Evolutionary conservation across 441 rosid genomes (phyloP).

Genomic region (Arabidopsis hybrid): DNA sequence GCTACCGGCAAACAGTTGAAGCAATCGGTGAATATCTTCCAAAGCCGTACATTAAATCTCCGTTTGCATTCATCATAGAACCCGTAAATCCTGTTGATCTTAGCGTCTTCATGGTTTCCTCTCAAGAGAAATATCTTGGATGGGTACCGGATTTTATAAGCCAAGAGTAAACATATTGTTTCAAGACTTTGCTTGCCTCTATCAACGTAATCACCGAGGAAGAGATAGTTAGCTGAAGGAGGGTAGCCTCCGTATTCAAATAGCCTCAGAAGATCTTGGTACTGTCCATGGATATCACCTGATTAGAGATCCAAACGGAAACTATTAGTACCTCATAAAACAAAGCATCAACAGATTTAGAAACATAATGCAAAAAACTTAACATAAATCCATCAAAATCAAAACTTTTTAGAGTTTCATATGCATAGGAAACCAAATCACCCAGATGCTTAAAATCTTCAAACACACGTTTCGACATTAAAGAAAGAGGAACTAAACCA

Average conservation of each 20-base stretch:
- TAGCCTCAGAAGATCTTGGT: conserved; percentile 88
- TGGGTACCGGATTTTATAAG: conserved; percentile 91
- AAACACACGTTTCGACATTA: background rate
- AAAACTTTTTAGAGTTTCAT: background rate
- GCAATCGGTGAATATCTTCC: conserved; percentile 96
- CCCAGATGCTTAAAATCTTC: background rate
- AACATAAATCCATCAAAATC: conserved; percentile 9
- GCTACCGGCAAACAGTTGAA: conserved; percentile 95
- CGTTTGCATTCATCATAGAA: conserved; percentile 98
- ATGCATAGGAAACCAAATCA: background rate
- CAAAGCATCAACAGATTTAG: background rate
- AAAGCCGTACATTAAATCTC: conserved; percentile 92
- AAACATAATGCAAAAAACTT: conserved; percentile 8
- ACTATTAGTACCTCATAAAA: conserved; percentile 13
- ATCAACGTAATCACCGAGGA: conserved; percentile 97
- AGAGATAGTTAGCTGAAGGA: conserved; percentile 82
- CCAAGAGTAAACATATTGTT: conserved; percentile 94
- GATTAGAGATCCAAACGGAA: conserved; percentile 26
- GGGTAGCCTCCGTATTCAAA: conserved; percentile 94
- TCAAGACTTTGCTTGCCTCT: conserved; percentile 97
- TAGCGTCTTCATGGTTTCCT: conserved; percentile 99
- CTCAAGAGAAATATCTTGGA: conserved; percentile 74
- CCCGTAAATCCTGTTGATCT: conserved; percentile 94
- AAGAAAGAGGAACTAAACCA: background rate
- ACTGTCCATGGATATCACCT: conserved; percentile 99